These are phyloP conservation scores for Diaporthe ampelina DNA, from an alignment of 2,329 filamentous ascomycete species.

Conservation along the genomic window DNA sequence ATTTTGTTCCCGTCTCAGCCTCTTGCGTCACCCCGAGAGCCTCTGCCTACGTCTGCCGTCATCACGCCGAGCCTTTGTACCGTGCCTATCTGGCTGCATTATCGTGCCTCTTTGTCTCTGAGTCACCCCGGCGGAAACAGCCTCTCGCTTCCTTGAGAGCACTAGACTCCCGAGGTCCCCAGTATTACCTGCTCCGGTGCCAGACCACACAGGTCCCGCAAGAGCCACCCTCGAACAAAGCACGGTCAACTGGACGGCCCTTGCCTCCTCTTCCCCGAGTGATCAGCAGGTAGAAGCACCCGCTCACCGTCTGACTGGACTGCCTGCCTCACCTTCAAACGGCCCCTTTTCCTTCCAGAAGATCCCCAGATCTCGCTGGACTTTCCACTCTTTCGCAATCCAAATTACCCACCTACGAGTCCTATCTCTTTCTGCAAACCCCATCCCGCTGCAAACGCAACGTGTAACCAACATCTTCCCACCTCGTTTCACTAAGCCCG, in stretches of 20 bases:
- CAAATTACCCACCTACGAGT: conserved; percentile 30
- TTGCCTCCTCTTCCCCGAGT: conserved; percentile 31
- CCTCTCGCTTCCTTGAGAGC: conserved; percentile 32
- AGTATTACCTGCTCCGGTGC: conserved; percentile 35
- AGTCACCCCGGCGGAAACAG: conserved; percentile 42
- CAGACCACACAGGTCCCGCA: conserved; percentile 33
- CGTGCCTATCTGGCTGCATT: conserved; percentile 31
- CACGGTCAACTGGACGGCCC: conserved; percentile 36
- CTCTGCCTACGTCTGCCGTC: conserved; percentile 11
- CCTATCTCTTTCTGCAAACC: conserved; percentile 27
- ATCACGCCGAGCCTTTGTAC: conserved; percentile 37
- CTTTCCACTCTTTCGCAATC: conserved; percentile 29
- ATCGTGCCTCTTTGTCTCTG: conserved; percentile 41
- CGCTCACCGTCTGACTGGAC: conserved; percentile 29
- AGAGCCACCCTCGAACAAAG: conserved; percentile 39
- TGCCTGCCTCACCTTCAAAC: conserved; percentile 33
- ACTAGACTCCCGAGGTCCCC: neutral
- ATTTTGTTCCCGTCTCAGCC: neutral
- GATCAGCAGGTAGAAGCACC: conserved; percentile 34
- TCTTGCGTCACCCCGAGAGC: conserved; percentile 4
- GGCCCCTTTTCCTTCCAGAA: conserved; percentile 40
- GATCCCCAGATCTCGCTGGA: conserved; percentile 10
- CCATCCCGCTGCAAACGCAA: conserved; percentile 12
- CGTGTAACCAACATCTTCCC: conserved; percentile 19
- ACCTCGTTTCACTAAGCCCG: conserved; percentile 5